These are phyloP conservation scores for Agaricus bisporus DNA, from an alignment of 768 basidiomycete species.

Conservation along the genomic window DNA sequence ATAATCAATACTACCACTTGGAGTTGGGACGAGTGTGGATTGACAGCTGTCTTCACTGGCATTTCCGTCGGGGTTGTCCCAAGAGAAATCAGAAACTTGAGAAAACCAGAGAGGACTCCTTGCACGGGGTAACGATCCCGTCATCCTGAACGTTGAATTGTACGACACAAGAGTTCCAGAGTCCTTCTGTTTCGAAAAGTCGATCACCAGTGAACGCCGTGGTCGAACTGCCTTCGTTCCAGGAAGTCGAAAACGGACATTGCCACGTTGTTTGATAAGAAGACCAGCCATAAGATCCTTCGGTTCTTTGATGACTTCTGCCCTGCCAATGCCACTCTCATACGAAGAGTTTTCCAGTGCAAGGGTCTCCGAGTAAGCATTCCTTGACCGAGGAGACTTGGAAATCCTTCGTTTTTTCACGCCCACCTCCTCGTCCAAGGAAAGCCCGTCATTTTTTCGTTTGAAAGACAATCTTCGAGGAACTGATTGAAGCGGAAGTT, in stretches of 20 bases:
- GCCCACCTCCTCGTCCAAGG: background rate
- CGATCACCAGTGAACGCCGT: background rate
- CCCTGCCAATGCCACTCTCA: background rate
- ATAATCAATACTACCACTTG: background rate
- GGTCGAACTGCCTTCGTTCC: background rate
- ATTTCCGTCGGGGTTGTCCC: background rate
- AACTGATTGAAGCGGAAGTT: background rate
- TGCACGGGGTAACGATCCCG: background rate
- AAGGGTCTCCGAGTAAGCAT: background rate
- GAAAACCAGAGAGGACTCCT: background rate
- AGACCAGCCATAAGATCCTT: no score
- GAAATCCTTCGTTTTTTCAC: background rate
- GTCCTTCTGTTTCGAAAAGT: background rate
- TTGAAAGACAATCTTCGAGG: background rate
- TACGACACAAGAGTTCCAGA: background rate
- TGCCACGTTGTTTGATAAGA: background rate
- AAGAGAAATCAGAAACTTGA: background rate
- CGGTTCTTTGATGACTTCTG: background rate
- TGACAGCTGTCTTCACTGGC: background rate
- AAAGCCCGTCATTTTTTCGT: background rate
- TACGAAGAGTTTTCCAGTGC: background rate
- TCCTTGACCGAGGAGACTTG: background rate
- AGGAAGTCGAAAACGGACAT: constrained; percentile 1
- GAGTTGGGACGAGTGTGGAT: background rate
- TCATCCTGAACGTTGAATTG: background rate